Percentiles rank a stretch among this genome's conserved stretches.
phyloP scores from a whole-genome alignment of 768 basidiomycete genomes.

The Cystofilobasidium bisporidii region DNA sequence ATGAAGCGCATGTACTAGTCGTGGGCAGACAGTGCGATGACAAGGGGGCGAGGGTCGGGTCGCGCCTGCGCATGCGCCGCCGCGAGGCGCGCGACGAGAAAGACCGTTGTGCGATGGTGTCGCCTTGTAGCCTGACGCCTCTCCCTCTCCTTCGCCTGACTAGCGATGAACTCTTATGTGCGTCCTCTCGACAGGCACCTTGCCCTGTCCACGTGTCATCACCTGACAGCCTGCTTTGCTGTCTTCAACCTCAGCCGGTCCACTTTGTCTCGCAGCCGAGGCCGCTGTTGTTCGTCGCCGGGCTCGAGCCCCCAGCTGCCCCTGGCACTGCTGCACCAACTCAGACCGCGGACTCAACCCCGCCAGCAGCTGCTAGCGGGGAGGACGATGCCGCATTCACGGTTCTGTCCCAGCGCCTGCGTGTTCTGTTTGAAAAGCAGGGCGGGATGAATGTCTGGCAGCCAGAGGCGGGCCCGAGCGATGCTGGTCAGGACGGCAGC shows the following conservation, averaged over 20 bases:
- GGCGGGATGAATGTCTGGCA: conserved; percentile 36
- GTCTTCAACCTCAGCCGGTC: conserved; percentile 9
- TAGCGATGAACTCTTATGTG: conserved; percentile 28
- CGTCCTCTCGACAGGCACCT: no score
- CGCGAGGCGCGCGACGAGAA: no score
- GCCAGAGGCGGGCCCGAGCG: conserved; percentile 19
- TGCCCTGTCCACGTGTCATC: no score
- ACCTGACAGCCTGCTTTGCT: neutral
- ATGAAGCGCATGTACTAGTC: no score
- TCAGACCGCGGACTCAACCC: neutral
- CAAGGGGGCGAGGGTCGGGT: no score
- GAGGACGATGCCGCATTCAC: conserved; percentile 45
- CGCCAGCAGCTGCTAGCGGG: conserved; percentile 35
- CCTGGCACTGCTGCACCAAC: conserved; percentile 29
- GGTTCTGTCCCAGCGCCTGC: conserved; percentile 52
- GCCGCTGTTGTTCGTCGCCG: conserved; percentile 91
- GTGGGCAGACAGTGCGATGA: no score
- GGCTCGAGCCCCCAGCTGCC: conserved; percentile 47
- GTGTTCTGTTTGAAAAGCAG: conserved; percentile 52
- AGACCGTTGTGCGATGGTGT: no score
- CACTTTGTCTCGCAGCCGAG: conserved; percentile 75
- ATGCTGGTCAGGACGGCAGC: neutral
- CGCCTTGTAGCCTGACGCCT: no score
- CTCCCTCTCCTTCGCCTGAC: no score
- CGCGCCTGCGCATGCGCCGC: no score